A percentile compares a stretch with the other conserved stretches of the same genome.
phyloP scores from a whole-genome alignment of 352 stramenopile species.

The Phytophthora quininea region DNA sequence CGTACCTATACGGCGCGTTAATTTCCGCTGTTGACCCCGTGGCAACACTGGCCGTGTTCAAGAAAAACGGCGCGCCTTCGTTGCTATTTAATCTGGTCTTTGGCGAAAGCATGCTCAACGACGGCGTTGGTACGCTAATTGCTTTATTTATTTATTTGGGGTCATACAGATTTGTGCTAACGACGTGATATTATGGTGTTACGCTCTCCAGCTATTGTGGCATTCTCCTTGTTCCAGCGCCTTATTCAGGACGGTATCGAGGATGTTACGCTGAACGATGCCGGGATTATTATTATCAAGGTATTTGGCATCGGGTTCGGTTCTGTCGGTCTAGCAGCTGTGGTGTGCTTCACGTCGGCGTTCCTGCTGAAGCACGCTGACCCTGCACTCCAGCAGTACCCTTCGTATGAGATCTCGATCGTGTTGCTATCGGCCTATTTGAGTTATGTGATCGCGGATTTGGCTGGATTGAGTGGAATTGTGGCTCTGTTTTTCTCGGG shows the following conservation, averaged over 20 bases:
- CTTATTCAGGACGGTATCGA: conserved; percentile 75
- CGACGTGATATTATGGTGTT: background rate
- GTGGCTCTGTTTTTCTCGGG: conserved; percentile 95
- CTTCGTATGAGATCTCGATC: conserved; percentile 89
- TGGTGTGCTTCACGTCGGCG: conserved; percentile 78
- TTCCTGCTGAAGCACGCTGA: conserved; percentile 86
- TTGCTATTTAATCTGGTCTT: conserved; percentile 96
- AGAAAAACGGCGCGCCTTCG: conserved; percentile 86
- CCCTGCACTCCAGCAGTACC: conserved; percentile 72
- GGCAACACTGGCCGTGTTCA: conserved; percentile 93
- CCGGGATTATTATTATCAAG: conserved; percentile 79
- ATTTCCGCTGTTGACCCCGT: conserved; percentile 95
- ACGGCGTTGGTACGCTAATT: conserved; percentile 83
- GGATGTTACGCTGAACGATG: conserved; percentile 78
- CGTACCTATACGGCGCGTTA: conserved; percentile 91
- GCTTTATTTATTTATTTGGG: conserved; percentile 22
- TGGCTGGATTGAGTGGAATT: conserved; percentile 89
- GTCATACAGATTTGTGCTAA: conserved; percentile 4
- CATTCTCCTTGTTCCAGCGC: conserved; percentile 82
- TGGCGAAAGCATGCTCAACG: conserved; percentile 95
- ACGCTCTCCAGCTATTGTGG: conserved; percentile 68
- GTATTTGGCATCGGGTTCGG: conserved; percentile 86
- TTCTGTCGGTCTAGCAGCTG: conserved; percentile 72
- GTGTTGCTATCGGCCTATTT: conserved; percentile 82
- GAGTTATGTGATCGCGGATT: conserved; percentile 81